Percentiles rank a stretch among this genome's conserved stretches.
Conservation (phyloP, 352 stramenopile genomes). For the Globisporangium splendens region DNA sequence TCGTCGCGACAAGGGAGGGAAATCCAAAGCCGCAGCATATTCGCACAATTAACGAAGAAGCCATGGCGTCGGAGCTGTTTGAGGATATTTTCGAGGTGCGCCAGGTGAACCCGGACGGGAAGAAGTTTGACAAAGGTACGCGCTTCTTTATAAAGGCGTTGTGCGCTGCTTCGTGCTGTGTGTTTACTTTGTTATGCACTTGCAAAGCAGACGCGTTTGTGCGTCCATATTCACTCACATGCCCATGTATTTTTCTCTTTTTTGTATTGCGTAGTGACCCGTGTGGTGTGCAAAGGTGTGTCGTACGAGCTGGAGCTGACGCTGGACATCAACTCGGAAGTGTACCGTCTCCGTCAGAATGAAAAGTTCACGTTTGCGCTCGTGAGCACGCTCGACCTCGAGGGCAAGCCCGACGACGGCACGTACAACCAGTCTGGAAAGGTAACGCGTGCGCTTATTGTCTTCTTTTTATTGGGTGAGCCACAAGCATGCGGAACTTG, state of each 20-base stretch:
- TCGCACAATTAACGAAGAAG: conserved; percentile 6
- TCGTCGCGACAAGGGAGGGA: neutral
- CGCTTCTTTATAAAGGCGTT: neutral
- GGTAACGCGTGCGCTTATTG: conserved; percentile 28
- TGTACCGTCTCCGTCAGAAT: conserved; percentile 94
- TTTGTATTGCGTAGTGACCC: conserved; percentile 72
- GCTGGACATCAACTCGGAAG: conserved; percentile 97
- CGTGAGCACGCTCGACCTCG: conserved; percentile 94
- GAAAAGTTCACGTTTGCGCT: conserved; percentile 97
- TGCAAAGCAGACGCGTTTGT: neutral
- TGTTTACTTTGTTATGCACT: too few species aligned
- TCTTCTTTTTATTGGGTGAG: too few species aligned
- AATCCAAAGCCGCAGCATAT: neutral
- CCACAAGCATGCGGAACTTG: too few species aligned
- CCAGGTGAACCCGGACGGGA: conserved; percentile 96
- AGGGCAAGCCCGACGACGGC: conserved; percentile 95
- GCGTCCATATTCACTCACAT: too few species aligned
- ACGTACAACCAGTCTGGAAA: conserved; percentile 91
- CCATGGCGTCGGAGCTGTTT: conserved; percentile 92
- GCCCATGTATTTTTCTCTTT: too few species aligned
- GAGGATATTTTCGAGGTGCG: conserved; percentile 99
- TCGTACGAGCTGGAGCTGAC: conserved; percentile 98
- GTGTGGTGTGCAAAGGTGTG: conserved; percentile 94
- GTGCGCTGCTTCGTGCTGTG: neutral
- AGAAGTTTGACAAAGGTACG: conserved; percentile 95